phyloP scores from a whole-genome alignment of 257 asterid species.

The Avicennia marina region DNA sequence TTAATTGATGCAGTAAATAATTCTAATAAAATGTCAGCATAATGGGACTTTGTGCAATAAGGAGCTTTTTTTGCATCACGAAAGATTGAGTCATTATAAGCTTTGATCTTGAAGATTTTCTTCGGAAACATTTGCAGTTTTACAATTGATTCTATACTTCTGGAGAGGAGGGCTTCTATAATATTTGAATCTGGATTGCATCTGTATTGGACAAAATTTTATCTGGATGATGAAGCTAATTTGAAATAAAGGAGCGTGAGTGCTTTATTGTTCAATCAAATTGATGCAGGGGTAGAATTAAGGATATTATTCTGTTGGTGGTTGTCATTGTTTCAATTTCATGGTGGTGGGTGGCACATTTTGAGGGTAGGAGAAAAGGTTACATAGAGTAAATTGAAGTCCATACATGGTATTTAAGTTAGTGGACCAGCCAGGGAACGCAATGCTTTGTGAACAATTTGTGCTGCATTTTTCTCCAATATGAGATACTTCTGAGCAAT shows the following conservation, averaged over 20 bases:
- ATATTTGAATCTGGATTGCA: not conserved
- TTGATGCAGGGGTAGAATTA: not conserved
- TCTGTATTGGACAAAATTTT: not conserved
- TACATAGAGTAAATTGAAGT: too few relatives aligned
- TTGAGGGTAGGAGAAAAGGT: too few relatives aligned
- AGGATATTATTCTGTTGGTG: not conserved
- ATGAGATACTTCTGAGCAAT: not conserved
- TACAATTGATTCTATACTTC: too few relatives aligned
- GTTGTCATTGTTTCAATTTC: not conserved
- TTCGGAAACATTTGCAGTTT: too few relatives aligned
- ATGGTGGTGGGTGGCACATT: not conserved
- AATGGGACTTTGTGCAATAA: slow-evolving; percentile 14
- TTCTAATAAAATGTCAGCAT: not conserved
- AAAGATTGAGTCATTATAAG: not conserved
- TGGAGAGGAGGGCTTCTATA: not conserved
- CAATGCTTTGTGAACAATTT: not conserved
- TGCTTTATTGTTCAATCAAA: not conserved
- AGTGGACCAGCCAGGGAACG: not conserved
- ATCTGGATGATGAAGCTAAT: not conserved
- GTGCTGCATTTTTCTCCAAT: not conserved
- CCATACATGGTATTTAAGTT: too few relatives aligned
- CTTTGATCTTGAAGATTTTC: not conserved
- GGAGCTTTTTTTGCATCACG: not conserved
- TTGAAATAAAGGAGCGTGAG: not conserved
- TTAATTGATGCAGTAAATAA: not conserved